Evolutionary conservation across 768 basidiomycete genomes (phyloP).

Genomic region (Favolaschia claudopus): DNA sequence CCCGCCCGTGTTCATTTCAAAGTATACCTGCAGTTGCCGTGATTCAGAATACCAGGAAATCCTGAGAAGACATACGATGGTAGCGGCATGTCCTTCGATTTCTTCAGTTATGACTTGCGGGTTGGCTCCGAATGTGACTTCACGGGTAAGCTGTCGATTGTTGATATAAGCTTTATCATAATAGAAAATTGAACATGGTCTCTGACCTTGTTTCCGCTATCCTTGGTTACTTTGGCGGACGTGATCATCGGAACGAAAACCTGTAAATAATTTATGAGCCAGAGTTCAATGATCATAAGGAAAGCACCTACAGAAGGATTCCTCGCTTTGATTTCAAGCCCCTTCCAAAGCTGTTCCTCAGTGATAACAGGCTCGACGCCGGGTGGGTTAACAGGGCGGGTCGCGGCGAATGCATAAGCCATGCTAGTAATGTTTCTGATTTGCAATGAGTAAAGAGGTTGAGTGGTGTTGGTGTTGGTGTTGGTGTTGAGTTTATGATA

Average conservation of each 20-base stretch:
- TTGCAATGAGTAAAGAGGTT: too few relatives aligned
- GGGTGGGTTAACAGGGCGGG: conserved; percentile 24
- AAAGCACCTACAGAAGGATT: conserved; percentile 6
- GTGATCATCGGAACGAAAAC: conserved; percentile 14
- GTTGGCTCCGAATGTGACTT: conserved; percentile 2
- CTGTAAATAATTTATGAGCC: background rate
- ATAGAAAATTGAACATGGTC: background rate
- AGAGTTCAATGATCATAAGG: background rate
- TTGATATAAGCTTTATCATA: background rate
- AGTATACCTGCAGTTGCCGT: conserved; percentile 9
- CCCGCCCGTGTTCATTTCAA: conserved; percentile 14
- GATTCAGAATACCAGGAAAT: too few relatives aligned
- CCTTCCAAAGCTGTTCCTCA: conserved; percentile 26
- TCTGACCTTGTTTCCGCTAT: conserved; percentile 20
- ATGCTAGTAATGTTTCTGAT: too few relatives aligned
- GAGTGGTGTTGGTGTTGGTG: too few relatives aligned
- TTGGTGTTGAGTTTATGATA: too few relatives aligned
- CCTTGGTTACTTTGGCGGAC: conserved; percentile 8
- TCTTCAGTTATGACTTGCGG: conserved; percentile 3
- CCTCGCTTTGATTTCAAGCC: conserved; percentile 17
- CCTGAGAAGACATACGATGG: conserved; percentile 3
- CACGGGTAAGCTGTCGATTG: conserved; percentile 8
- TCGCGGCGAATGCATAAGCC: conserved; percentile 18
- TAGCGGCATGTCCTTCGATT: conserved; percentile 4
- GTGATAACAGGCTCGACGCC: conserved; percentile 19